Evolutionary conservation across 129 eudicot genomes (phyloP).

Genomic region (Saposhnikovia divaricata): DNA sequence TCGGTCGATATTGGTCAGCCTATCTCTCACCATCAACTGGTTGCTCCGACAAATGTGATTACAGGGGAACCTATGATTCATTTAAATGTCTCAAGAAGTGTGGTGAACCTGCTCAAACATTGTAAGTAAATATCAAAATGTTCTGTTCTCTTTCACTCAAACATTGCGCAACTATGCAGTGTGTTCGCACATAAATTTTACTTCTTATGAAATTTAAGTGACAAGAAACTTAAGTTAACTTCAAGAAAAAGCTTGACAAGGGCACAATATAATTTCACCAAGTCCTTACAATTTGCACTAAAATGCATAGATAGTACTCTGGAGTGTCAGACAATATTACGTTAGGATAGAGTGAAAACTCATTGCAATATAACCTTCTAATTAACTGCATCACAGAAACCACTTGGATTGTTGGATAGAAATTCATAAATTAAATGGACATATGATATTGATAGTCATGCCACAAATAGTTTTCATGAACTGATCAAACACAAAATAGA

Average conservation of each 20-base stretch:
- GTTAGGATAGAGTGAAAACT: no score
- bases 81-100: conserved; percentile 62
- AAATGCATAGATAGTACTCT: no score
- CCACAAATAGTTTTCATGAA: no score
- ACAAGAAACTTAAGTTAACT: neutral
- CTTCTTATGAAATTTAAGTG: neutral
- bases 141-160: neutral
- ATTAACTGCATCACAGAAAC: no score
- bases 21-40: conserved; percentile 70
- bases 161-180: neutral
- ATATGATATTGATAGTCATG: no score
- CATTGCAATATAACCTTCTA: no score
- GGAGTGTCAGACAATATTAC: no score
- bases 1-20: conserved; percentile 74
- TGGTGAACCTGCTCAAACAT: conserved; percentile 68
- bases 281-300: no score
- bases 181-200: neutral
- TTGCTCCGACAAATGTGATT: conserved; percentile 54
- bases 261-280: neutral
- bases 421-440: no score
- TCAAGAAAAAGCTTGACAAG: neutral
- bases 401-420: no score
- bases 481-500: no score
- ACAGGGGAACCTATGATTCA: conserved; percentile 61
- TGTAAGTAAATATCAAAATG: conserved; percentile 35